These are phyloP conservation scores for Coelastrella sp. DNA, from an alignment of 139 green algal genomes.

Conservation along the genomic window DNA sequence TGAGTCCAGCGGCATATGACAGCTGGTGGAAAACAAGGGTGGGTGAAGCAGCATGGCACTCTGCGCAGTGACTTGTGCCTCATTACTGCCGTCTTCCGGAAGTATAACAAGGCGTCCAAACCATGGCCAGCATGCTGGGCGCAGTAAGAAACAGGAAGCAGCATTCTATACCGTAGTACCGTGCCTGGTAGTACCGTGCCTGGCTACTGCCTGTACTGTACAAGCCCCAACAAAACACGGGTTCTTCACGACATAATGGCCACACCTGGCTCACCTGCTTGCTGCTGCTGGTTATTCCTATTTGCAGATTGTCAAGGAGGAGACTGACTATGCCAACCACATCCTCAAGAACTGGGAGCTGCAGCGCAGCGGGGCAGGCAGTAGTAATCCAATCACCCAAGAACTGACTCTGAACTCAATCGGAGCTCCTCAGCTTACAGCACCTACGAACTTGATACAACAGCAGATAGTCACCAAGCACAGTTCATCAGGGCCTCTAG, in stretches of 20 bases:
- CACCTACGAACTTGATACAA: slow-evolving; percentile 1
- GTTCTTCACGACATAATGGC: neutral
- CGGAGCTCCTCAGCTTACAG: slow-evolving; percentile 16
- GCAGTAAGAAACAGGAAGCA: no score
- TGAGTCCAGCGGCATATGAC: slow-evolving; percentile 28
- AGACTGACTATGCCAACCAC: slow-evolving; percentile 19
- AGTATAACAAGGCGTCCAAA: no score
- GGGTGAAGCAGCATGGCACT: neutral
- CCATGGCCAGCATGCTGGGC: no score
- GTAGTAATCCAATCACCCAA: neutral
- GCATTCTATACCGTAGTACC: no score
- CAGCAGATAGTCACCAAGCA: neutral
- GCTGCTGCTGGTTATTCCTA: neutral
- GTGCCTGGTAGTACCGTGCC: no score
- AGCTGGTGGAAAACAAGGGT: slow-evolving; percentile 19
- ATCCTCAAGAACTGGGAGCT: slow-evolving; percentile 10
- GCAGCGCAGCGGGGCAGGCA: slow-evolving; percentile 18
- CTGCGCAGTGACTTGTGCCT: no score
- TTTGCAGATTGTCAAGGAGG: slow-evolving; percentile 31
- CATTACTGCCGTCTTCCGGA: no score
- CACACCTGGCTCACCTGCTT: neutral
- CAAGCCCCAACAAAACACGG: neutral
- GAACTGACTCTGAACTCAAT: slow-evolving; percentile 21
- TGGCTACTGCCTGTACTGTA: no score
- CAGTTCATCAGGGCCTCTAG: neutral